Evolutionary conservation across 2,329 filamentous ascomycete genomes (phyloP).

Genomic region (Paecilomyces variotii): DNA sequence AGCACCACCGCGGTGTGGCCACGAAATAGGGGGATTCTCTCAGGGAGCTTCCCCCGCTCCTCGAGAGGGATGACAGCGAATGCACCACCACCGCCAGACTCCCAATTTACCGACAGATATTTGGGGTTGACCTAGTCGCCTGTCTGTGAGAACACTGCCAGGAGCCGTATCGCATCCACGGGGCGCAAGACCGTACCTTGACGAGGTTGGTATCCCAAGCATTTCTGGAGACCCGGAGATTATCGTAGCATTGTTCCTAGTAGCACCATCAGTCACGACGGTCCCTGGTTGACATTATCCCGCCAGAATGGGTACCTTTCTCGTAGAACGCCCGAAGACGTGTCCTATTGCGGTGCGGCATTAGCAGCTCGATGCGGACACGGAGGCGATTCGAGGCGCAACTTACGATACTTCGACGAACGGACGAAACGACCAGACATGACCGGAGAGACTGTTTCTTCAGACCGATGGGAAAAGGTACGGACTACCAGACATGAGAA

Average conservation of each 20-base stretch:
- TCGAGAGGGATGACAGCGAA: constrained; percentile 90
- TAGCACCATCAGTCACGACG: constrained; percentile 2
- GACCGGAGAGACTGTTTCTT: constrained; percentile 7
- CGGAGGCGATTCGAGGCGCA: constrained; percentile 6
- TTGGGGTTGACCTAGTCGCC: constrained; percentile 74
- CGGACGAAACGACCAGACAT: constrained; percentile 68
- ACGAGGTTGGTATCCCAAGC: constrained; percentile 98
- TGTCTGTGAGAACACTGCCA: constrained; percentile 10
- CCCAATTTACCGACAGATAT: constrained; percentile 97
- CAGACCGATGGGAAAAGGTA: constrained; percentile 7
- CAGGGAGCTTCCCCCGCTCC: constrained; percentile 84
- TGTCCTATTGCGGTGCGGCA: constrained; percentile 58
- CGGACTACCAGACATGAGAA: constrained; percentile 11
- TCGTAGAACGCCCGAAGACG: constrained; percentile 91
- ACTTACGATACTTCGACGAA: constrained; percentile 65
- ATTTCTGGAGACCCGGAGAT: constrained; percentile 93
- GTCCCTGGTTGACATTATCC: background rate
- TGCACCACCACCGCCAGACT: constrained; percentile 87
- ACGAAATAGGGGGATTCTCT: constrained; percentile 88
- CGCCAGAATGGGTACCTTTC: constrained; percentile 52
- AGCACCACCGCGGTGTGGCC: constrained; percentile 93
- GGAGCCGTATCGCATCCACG: constrained; percentile 12
- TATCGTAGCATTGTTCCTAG: constrained; percentile 94
- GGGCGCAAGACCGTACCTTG: constrained; percentile 57
- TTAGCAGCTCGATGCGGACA: constrained; percentile 17